Conservation (phyloP, 2,329 filamentous ascomycete genomes). For the Laburnicola sp. region DNA sequence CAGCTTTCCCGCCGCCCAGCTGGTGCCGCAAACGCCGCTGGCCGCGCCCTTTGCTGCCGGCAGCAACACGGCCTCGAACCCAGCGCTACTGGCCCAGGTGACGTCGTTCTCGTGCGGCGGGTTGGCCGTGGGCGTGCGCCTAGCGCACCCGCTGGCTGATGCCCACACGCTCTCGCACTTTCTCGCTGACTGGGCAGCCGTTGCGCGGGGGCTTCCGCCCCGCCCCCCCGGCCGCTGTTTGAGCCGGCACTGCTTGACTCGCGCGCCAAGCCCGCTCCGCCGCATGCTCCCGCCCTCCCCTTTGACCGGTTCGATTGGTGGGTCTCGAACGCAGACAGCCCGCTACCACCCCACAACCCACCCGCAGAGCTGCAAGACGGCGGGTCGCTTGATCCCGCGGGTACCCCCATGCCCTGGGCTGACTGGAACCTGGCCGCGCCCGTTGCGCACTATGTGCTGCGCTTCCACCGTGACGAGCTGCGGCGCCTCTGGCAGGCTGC, state of each 20-base stretch:
- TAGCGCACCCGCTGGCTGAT: background rate
- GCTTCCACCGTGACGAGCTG: background rate
- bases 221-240: background rate
- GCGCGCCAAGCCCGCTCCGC: background rate
- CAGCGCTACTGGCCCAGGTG: background rate
- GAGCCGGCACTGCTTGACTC: background rate
- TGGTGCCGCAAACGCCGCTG: too few species aligned
- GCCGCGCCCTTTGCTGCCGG: too few species aligned
- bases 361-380: background rate
- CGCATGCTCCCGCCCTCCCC: background rate
- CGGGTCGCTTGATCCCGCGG: background rate
- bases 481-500: background rate
- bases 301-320: slow-evolving; percentile 2
- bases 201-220: too few species aligned
- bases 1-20: too few species aligned
- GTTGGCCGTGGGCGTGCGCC: background rate
- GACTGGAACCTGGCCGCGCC: background rate
- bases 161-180: background rate
- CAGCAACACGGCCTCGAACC: background rate
- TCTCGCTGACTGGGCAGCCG: background rate
- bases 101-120: background rate
- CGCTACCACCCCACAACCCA: background rate
- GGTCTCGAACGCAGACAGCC: background rate
- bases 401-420: background rate
- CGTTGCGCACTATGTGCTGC: background rate